phyloP scores from a whole-genome alignment of 2,329 filamentous ascomycete species.

The Penicillium sp. region DNA sequence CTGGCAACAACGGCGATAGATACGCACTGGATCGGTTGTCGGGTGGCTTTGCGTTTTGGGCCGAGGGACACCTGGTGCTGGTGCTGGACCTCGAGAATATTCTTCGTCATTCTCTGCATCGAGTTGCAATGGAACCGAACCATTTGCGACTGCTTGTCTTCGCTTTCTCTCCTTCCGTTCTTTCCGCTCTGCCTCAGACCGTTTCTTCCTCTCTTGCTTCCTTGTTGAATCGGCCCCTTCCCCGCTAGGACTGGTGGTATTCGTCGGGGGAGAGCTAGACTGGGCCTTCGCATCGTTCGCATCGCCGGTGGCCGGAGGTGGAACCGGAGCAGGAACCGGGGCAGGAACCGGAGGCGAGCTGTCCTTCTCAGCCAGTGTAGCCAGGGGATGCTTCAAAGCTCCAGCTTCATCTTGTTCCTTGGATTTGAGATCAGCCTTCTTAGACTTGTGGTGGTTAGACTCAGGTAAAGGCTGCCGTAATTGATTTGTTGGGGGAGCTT shows the following conservation, averaged over 20 bases:
- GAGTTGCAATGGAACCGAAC: slow-evolving; percentile 80
- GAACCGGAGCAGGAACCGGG: background rate
- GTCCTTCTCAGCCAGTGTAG: slow-evolving; percentile 56
- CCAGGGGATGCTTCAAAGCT: slow-evolving; percentile 66
- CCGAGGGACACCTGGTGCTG: slow-evolving; percentile 34
- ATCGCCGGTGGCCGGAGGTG: background rate
- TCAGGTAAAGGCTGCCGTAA: slow-evolving; percentile 27
- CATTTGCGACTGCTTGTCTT: slow-evolving; percentile 81
- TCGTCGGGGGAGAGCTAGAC: slow-evolving; percentile 7
- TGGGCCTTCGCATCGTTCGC: slow-evolving; percentile 9
- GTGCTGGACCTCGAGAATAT: slow-evolving; percentile 44
- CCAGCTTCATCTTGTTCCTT: slow-evolving; percentile 73
- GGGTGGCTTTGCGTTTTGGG: slow-evolving; percentile 65
- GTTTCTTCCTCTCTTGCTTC: slow-evolving; percentile 96
- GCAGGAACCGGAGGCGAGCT: slow-evolving; percentile 22
- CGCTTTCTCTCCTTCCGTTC: slow-evolving; percentile 88
- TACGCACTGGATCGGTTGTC: slow-evolving; percentile 85
- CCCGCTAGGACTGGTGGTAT: slow-evolving; percentile 23
- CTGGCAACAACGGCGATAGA: slow-evolving; percentile 93
- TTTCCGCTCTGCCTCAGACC: slow-evolving; percentile 87
- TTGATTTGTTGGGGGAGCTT: slow-evolving; percentile 40
- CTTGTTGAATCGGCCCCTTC: slow-evolving; percentile 54
- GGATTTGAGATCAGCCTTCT: slow-evolving; percentile 54
- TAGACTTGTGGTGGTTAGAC: slow-evolving; percentile 31
- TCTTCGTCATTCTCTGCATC: slow-evolving; percentile 65